Percentiles rank a stretch among this genome's conserved stretches.
phyloP scores from a whole-genome alignment of 2,329 filamentous ascomycete genomes.

The Fusarium lateritium region DNA sequence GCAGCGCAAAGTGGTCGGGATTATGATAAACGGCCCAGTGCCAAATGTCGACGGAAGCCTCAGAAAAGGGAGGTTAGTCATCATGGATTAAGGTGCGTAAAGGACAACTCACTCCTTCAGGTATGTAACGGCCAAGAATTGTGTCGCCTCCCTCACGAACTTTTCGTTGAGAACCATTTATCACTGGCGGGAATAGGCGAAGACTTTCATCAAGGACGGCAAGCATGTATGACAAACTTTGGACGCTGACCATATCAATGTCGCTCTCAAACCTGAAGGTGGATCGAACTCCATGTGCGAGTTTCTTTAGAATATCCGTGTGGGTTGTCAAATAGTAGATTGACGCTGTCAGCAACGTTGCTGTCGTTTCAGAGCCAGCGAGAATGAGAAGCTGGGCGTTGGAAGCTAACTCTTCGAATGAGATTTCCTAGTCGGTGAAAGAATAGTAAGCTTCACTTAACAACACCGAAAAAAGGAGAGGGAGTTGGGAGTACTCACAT shows the following conservation, averaged over 20 bases:
- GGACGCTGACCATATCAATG: conserved; percentile 51
- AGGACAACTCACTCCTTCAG: conserved; percentile 47
- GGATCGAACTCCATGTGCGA: conserved; percentile 58
- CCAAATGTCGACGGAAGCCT: conserved; percentile 27
- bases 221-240: conserved; percentile 45
- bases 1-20: conserved; percentile 29
- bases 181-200: conserved; percentile 49
- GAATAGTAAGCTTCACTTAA: neutral
- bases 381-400: conserved; percentile 42
- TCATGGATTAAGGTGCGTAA: too few species aligned
- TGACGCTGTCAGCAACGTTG: conserved; percentile 50
- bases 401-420: neutral
- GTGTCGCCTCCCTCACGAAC: conserved; percentile 52
- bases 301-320: conserved; percentile 33
- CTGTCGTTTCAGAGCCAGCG: conserved; percentile 55
- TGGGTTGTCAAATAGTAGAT: conserved; percentile 51
- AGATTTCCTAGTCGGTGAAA: neutral
- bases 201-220: conserved; percentile 60
- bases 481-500: neutral
- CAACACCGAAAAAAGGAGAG: too few species aligned
- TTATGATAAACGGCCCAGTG: conserved; percentile 30
- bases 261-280: conserved; percentile 55
- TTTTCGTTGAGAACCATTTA: conserved; percentile 23
- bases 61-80: neutral
- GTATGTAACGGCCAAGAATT: conserved; percentile 45